These are phyloP conservation scores for Lantana camara DNA, from an alignment of 257 asterid genomes.

Conservation along the genomic window DNA sequence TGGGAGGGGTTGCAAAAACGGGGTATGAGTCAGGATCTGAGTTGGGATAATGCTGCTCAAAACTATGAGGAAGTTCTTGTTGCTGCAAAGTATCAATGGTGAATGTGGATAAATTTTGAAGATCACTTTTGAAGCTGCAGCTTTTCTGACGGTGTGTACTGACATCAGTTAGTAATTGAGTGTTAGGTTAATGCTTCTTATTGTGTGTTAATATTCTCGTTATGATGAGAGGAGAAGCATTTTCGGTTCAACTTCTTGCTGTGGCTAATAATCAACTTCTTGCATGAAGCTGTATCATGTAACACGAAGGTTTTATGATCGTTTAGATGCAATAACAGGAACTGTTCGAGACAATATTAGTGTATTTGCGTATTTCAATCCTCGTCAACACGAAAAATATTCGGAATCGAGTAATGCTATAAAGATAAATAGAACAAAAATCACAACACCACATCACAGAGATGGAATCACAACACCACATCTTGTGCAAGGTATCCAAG, in stretches of 20 bases:
- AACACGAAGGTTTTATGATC: too few species aligned
- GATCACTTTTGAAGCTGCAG: neutral
- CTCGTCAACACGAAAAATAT: too few species aligned
- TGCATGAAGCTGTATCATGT: too few species aligned
- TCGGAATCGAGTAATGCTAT: too few species aligned
- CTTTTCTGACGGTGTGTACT: neutral
- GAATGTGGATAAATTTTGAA: neutral
- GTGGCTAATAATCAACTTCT: neutral
- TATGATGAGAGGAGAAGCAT: neutral
- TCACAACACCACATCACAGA: too few species aligned
- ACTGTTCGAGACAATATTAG: too few species aligned
- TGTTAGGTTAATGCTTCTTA: conserved; percentile 4
- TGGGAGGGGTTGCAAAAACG: conserved; percentile 95
- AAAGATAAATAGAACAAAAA: neutral
- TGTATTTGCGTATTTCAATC: too few species aligned
- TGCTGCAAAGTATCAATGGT: conserved; percentile 96
- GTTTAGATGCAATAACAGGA: too few species aligned
- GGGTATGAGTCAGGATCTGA: conserved; percentile 78
- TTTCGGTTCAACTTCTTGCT: too few species aligned
- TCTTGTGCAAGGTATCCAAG: too few species aligned
- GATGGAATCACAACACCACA: too few species aligned
- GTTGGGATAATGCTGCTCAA: conserved; percentile 93
- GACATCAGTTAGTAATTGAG: too few species aligned
- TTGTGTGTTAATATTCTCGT: neutral
- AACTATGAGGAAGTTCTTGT: conserved; percentile 83